These are phyloP conservation scores for Amylocarpus encephaloides DNA, from an alignment of 2,329 filamentous ascomycete species.

Conservation along the genomic window DNA sequence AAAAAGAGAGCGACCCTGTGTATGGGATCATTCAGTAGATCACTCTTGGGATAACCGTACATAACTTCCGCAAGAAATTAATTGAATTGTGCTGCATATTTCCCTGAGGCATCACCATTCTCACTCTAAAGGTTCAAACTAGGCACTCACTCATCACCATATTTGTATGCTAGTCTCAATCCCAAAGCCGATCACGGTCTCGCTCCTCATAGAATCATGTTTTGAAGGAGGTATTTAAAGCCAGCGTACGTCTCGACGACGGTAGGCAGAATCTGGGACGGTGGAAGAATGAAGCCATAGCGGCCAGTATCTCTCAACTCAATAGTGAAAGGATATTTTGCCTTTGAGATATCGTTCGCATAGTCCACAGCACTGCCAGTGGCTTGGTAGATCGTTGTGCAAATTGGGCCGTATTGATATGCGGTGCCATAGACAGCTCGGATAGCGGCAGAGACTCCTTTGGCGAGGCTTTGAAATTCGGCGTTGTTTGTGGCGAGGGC, in stretches of 20 bases:
- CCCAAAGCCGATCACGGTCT: too few relatives aligned
- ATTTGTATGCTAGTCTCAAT: not conserved
- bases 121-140: too few relatives aligned
- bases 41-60: too few relatives aligned
- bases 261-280: conserved; percentile 41
- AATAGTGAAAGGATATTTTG: conserved; percentile 36
- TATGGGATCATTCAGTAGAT: too few relatives aligned
- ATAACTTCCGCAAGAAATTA: too few relatives aligned
- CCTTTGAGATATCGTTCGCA: conserved; percentile 35
- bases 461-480: conserved; percentile 44
- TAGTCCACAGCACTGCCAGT: conserved; percentile 41
- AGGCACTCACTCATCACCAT: not conserved
- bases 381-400: conserved; percentile 55
- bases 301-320: conserved; percentile 44
- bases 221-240: conserved; percentile 18
- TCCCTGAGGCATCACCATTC: too few relatives aligned
- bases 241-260: conserved; percentile 43
- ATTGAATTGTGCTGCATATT: too few relatives aligned
- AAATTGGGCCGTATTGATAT: conserved; percentile 42
- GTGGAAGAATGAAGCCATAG: conserved; percentile 44
- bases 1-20: too few relatives aligned
- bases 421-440: conserved; percentile 45
- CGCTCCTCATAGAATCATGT: conserved; percentile 11
- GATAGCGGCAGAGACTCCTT: conserved; percentile 45
- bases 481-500: conserved; percentile 40